Base-by-base conservation (phyloP, 2,329 filamentous ascomycete species). In the Venturia nashicola region DNA sequence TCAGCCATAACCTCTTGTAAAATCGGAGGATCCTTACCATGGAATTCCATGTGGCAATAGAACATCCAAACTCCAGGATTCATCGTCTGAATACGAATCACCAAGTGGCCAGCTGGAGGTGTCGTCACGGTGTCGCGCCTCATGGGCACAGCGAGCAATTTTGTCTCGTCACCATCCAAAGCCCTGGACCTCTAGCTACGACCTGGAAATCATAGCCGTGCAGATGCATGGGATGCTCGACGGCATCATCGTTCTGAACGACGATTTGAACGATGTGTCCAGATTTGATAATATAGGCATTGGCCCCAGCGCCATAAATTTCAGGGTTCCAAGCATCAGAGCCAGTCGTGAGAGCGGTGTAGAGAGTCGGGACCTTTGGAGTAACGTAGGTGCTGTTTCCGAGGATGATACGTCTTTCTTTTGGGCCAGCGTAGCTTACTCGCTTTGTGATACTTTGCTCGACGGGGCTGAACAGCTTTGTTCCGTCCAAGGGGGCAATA, bases 321-420 rank as follows among this genome's bases (percentile, higher is more conserved):
- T 67, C 66, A 12, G 74, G 71, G 64, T 79, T 75, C 4, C 74
- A 75, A 3, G 74, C 73, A 7, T 77, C 73, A 14, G 46, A 36
- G 18, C 78, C 77, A 42, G 84, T 82, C 3, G 83, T 84, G 5
- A 95, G 79, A 0, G 82, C 89, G 0, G 88, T 90, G 78, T 91
- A 95, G 0, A 96, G 79, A 0, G 87, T 85, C 0, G 91, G 91
- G 0, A 95, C 90, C 71, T 90, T 89, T 59, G 88, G 89, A 0
- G 76, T 64, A 3, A 83, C 81, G 73, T 92, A 96, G 39, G 88
- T 90, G 36, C 20, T 44, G 14, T 60, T 60, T 2, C 57, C 57
- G 4, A 60, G 57, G 36, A 27, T 14, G 57, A 60, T 60, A 9
- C 36, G 57, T 23, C n/a, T 12, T 9, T 40, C 32, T 27, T 14